These are phyloP conservation scores for Nakaseomyces uthaithaninus DNA, from an alignment of 1,139 yeast genomes.

Conservation along the genomic window DNA sequence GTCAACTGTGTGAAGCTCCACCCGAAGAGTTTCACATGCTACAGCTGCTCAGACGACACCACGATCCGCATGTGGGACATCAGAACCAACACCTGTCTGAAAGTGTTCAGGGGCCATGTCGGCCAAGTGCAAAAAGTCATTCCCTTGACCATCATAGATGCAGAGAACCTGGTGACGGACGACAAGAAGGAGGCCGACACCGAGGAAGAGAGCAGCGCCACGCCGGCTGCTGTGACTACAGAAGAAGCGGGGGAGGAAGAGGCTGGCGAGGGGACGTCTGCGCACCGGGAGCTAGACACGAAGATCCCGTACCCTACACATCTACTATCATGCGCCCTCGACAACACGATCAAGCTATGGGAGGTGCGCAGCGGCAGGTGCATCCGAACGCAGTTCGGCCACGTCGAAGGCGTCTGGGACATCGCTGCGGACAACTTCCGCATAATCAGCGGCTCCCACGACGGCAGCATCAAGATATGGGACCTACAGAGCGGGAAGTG, in stretches of 20 bases:
- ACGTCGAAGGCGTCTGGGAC: constrained; percentile 96
- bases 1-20: constrained; percentile 86
- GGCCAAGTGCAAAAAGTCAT: constrained; percentile 89
- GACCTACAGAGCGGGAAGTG: constrained; percentile 90
- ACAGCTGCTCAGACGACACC: constrained; percentile 85
- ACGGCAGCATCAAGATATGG: constrained; percentile 85
- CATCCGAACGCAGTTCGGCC: constrained; percentile 90
- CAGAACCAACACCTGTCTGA: constrained; percentile 65
- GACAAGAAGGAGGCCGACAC: constrained; percentile 19
- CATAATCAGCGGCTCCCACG: constrained; percentile 90
- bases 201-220: constrained; percentile 11
- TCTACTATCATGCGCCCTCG: constrained; percentile 77
- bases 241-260: constrained; percentile 2
- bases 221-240: constrained; percentile 11
- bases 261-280: constrained; percentile 5
- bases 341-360: constrained; percentile 92
- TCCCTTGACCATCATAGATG: constrained; percentile 54
- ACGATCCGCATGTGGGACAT: constrained; percentile 95
- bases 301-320: constrained; percentile 58
- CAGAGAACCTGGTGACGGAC: constrained; percentile 35
- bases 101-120: constrained; percentile 55
- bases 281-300: constrained; percentile 18
- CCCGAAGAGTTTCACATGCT: constrained; percentile 65
- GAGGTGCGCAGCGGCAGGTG: constrained; percentile 81
- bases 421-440: constrained; percentile 92